Percentiles rank a stretch among this genome's conserved stretches.
Conservation (phyloP, 2,329 filamentous ascomycete genomes). For the Rhytidhysteron rufulum region DNA sequence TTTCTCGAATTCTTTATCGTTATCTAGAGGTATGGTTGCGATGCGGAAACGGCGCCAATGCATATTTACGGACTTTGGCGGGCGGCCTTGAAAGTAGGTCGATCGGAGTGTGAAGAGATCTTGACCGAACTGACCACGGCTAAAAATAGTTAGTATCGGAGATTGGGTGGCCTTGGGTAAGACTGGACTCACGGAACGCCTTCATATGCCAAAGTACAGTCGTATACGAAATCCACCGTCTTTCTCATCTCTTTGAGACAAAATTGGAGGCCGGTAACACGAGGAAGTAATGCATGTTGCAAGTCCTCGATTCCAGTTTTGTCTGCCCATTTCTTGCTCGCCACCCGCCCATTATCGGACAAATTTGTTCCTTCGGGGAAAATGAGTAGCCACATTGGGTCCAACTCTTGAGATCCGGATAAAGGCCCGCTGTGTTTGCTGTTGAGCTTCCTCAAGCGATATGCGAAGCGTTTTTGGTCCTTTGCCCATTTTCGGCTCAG, state of each 20-base stretch:
- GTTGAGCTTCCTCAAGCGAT: slow-evolving; percentile 71
- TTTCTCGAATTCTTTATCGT: slow-evolving; percentile 66
- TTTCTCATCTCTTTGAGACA: slow-evolving; percentile 71
- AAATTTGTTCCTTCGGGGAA: slow-evolving; percentile 87
- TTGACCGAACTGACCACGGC: slow-evolving; percentile 66
- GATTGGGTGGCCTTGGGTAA: neutral
- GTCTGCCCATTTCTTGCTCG: slow-evolving; percentile 70
- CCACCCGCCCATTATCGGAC: slow-evolving; percentile 65
- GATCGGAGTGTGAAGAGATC: slow-evolving; percentile 80
- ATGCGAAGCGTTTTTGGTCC: slow-evolving; percentile 69
- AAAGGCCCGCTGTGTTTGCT: slow-evolving; percentile 37
- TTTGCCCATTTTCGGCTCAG: slow-evolving; percentile 86
- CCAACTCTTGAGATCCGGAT: slow-evolving; percentile 40
- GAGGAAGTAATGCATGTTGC: slow-evolving; percentile 69
- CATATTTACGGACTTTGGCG: slow-evolving; percentile 92
- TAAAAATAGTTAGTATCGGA: slow-evolving; percentile 14
- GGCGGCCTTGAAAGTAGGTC: slow-evolving; percentile 83
- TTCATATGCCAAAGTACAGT: slow-evolving; percentile 94
- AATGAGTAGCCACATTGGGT: slow-evolving; percentile 86
- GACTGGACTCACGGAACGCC: slow-evolving; percentile 71
- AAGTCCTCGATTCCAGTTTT: slow-evolving; percentile 69
- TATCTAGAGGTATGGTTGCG: slow-evolving; percentile 73
- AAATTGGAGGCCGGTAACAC: slow-evolving; percentile 77
- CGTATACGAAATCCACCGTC: slow-evolving; percentile 78
- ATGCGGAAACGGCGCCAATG: slow-evolving; percentile 88